Base-by-base conservation (phyloP, 2,329 filamentous ascomycete species). In the Aspergillus bombycis region DNA sequence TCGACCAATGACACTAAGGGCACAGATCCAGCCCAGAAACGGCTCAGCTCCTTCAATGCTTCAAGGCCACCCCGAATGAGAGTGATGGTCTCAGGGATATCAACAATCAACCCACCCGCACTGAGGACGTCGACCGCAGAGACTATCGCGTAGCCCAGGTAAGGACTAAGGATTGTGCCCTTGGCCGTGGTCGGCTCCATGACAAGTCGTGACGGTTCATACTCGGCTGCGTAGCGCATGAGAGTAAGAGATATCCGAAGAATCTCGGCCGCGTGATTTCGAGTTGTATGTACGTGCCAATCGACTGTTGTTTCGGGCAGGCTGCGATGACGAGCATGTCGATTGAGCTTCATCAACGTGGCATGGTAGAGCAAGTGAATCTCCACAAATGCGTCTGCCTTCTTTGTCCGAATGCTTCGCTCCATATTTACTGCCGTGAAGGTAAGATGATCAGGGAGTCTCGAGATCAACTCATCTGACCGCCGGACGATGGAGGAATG, bases 331-430 rank as follows among this genome's bases (percentile, higher is more conserved):
- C 82, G 80, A 14, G 83, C 82, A 69, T 90, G 85, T 45, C 90
- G 85, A 68, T 90, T 89, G 34, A 91, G 80, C 67, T 88, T 88
- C 76, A 91, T 85, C 69, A 87, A 77, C 0, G 87, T 83, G 54
- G 86, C 84, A 72, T 90, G 85, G 72, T 89, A 89, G n/a, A 91
- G 78, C 32, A 89, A 79, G 73, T 92, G 89, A 75, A 91, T 85
- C 1, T 84, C 85, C 60, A 91, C 77, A 71, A 89, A 89, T 0
- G 83, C 82, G 6, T 87, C 87, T 1, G 84, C 80, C 67, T 84
- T 86, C 30, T 84, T 84, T 34, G 79, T 77, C 16, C 82, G 77
- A 8, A 86, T 82, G 48, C 84, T 86, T 34, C 80, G 79, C 52
- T 87, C 83, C 16, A 91, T 78, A 62, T 90, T 91, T 60, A 82